A percentile compares a stretch with the other conserved stretches of the same genome.
These are phyloP conservation scores for Ajuga reptans DNA, from an alignment of 305 asterid species.

Conservation along the genomic window DNA sequence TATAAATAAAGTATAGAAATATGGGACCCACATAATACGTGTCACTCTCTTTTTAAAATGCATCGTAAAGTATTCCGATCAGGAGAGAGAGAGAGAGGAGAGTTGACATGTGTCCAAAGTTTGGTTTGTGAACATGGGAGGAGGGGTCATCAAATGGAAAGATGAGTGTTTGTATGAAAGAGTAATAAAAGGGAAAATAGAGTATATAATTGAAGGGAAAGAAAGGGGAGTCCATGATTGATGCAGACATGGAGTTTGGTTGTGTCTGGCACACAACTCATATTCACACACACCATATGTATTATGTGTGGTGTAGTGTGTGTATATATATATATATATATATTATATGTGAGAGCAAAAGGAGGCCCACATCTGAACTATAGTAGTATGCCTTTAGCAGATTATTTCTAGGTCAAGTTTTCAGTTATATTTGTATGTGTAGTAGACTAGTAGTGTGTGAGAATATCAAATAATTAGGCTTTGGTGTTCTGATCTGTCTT, in stretches of 20 bases:
- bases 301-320: neutral
- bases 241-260: conserved; percentile 23
- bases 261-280: conserved; percentile 25
- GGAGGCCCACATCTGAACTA: conserved; percentile 12
- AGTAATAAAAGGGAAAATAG: conserved; percentile 18
- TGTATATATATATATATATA: neutral
- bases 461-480: neutral
- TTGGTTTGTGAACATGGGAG: conserved; percentile 34
- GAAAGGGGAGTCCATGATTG: conserved; percentile 30
- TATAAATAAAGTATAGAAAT: no score
- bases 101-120: conserved; percentile 33
- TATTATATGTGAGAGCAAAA: neutral
- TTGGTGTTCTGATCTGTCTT: neutral
- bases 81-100: conserved; percentile 16
- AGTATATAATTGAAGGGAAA: conserved; percentile 22
- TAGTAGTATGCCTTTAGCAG: neutral
- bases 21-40: no score
- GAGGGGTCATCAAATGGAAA: conserved; percentile 25
- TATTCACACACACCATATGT: conserved; percentile 1
- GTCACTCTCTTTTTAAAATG: no score
- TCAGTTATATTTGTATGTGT: neutral
- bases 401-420: conserved; percentile 1
- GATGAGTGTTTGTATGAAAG: conserved; percentile 18
- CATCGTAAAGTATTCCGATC: no score
- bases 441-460: neutral